Percentiles rank a stretch among this genome's conserved stretches.
phyloP scores from a whole-genome alignment of 2,329 filamentous ascomycete species.

The Stachybotrys echinatus region DNA sequence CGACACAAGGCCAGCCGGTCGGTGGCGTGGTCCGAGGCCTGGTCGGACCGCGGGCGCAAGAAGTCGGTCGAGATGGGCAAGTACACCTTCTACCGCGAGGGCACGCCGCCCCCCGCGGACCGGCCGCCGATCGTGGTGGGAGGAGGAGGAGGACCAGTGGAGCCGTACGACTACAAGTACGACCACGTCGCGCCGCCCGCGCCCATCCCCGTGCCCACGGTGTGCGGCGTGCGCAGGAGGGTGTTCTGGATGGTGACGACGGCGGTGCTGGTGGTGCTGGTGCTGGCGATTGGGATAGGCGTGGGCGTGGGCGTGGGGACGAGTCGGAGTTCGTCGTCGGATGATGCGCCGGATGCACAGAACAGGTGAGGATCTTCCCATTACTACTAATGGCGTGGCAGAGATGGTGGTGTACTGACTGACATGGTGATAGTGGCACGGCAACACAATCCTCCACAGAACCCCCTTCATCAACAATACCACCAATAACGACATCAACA shows the following conservation, averaged over 20 bases:
- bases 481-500: not conserved
- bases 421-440: not conserved
- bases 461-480: constrained; percentile 6
- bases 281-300: constrained; percentile 26
- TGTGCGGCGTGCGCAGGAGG: constrained; percentile 19
- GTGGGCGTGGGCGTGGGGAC: constrained; percentile 34
- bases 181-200: constrained; percentile 15
- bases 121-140: constrained; percentile 7
- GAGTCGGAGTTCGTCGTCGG: constrained; percentile 1
- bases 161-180: constrained; percentile 17
- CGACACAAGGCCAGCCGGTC: too few relatives aligned
- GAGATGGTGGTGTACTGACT: not conserved
- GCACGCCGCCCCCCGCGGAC: constrained; percentile 25
- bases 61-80: constrained; percentile 6
- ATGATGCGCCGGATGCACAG: not conserved
- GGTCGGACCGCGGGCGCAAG: constrained; percentile 1
- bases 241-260: constrained; percentile 30
- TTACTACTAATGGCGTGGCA: not conserved
- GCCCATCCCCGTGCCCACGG: constrained; percentile 13
- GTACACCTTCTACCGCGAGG: constrained; percentile 35
- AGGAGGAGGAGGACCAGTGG: constrained; percentile 7
- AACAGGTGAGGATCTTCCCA: constrained; percentile 5
- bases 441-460: constrained; percentile 6
- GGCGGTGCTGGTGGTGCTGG: constrained; percentile 19
- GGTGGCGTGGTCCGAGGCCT: not conserved